Evolutionary conservation across 2,329 filamentous ascomycete genomes (phyloP), one percentile per base, ranked within the genome.

Genomic region (Colletotrichum neosansevieriae): DNA sequence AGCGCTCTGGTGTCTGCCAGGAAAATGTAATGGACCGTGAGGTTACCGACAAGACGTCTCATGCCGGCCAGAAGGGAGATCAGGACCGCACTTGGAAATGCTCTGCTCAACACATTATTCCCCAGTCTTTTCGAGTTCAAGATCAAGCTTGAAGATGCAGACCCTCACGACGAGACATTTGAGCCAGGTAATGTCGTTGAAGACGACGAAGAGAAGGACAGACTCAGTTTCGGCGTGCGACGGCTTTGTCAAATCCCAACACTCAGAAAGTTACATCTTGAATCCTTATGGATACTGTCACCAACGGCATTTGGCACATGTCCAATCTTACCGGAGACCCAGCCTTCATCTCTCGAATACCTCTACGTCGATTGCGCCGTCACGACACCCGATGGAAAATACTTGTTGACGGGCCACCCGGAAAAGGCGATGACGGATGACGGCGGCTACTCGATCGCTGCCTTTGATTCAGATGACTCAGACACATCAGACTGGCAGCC

Each of bases 341-440:
- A 9, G 2, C 29, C n/a, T 6, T 32, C 36, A 2, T 51, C 58
- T 4, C 11, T 45, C 0, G 47, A 61, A 1, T 44, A 61, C 2
- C 21, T 61, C 47, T 61, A 61, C 24, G 17, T 61, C 47, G 47
- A 61, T n/a, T 61, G 47, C 36, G 58, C 38, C 2, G 34, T 32
- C 1, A 53, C 34, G 0, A 53, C 58, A 4, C 47, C 58, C 3
- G 36, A 61, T 0, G 58, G 58, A 13, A 53, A 15, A 5, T 53
- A 61, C 47, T 10, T 61, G 3, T 17, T 44, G n/a, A 44, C 24
- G 3, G 47, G 58, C 15, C 19, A 61, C n/a, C 45, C 47, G 6
- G 58, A 44, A 32, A 61, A 34, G n/a, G 58, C 47, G 10, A 61
- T 53, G 58, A 15, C 32, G 21, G 58, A 53, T n/a, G 58, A 61